Base-by-base conservation (phyloP, 1,284 basidiomycete genomes). In the Fomitiporia mediterranea region DNA sequence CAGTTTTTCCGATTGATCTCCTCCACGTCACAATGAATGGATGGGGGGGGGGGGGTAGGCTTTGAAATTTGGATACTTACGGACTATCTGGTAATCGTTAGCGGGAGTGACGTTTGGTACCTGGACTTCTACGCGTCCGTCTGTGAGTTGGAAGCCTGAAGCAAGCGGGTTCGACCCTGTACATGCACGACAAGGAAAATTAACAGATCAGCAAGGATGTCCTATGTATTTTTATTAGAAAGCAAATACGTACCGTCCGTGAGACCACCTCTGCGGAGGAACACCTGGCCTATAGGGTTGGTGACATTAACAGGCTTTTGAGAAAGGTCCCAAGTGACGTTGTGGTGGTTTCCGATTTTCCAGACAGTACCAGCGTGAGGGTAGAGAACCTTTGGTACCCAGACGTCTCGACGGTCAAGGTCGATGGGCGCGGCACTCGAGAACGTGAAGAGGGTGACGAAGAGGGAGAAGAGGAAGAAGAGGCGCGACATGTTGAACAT, bases 281-380 rank as follows among this genome's bases (percentile, higher is more conserved):
- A 17, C 35, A 67, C 62, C 21, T 19, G n/a, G 15, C 64, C 65
- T 11, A 51, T 42, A 28, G 37, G 27, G 62, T 68, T 68, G 25
- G 66, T 65, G 58, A 68, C 64, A 35, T 64, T 42, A 19, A 44
- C 47, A 17, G 67, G 67, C 5, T 63, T 55, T 53, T 61, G 53
- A 21, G 59, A 56, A 42, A 57, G 57, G 44, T 67, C 63, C 68
- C 68, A 69, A 15, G 66, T 66, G 25, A 69, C 68, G 53, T 65
- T 67, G 53, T 66, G 62, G 8, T 19, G 52, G 25, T 55, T 47
- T 17, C 66, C 66, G 52, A 64, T 52, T n/a, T 42, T 59, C 68
- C 68, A 69, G 40, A 64, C 61, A 9, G 62, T 63, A 32, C 63
- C 62, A 5, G 55, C 47, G 34, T 62, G 57, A 9, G 67, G 67